phyloP scores from a whole-genome alignment of 2,329 filamentous ascomycete genomes.

The Cucurbitaria berberidis region DNA sequence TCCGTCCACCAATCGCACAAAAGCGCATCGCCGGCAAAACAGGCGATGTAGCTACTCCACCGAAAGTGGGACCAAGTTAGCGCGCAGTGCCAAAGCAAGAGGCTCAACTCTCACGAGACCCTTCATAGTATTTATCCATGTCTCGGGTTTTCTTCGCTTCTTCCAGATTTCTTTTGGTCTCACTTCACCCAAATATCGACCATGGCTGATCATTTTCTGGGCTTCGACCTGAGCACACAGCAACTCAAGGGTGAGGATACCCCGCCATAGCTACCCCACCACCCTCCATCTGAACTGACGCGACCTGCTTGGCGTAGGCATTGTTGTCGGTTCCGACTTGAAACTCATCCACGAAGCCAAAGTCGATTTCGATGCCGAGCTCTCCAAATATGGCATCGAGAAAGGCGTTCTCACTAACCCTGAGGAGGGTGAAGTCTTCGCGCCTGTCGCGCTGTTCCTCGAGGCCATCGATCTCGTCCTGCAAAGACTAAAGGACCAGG shows the following conservation, averaged over 20 bases:
- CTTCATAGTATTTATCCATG: conserved; percentile 19
- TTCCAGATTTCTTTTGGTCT: not conserved
- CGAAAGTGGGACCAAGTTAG: conserved; percentile 23
- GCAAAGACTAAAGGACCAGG: conserved; percentile 69
- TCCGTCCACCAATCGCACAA: conserved; percentile 29
- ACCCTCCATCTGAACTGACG: conserved; percentile 21
- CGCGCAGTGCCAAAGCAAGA: conserved; percentile 16
- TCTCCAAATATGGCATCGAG: conserved; percentile 69
- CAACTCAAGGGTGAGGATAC: conserved; percentile 79
- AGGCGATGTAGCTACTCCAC: conserved; percentile 25
- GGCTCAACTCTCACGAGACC: conserved; percentile 26
- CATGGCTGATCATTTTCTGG: conserved; percentile 71
- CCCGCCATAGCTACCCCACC: conserved; percentile 40
- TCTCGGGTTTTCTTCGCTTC: not conserved
- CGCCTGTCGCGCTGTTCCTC: conserved; percentile 92
- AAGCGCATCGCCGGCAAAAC: conserved; percentile 41
- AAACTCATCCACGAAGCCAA: conserved; percentile 84
- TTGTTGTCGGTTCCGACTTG: conserved; percentile 83
- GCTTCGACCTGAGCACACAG: conserved; percentile 95
- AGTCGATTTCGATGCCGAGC: conserved; percentile 93
- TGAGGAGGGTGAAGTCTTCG: conserved; percentile 84
- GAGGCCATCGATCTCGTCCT: conserved; percentile 90
- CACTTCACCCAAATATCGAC: conserved; percentile 13
- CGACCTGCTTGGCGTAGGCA: conserved; percentile 59
- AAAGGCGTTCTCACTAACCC: conserved; percentile 90